Evolutionary conservation across 345 rosid species (phyloP), one percentile per base, ranked within the genome.

Genomic region (Mercurialis annua): DNA sequence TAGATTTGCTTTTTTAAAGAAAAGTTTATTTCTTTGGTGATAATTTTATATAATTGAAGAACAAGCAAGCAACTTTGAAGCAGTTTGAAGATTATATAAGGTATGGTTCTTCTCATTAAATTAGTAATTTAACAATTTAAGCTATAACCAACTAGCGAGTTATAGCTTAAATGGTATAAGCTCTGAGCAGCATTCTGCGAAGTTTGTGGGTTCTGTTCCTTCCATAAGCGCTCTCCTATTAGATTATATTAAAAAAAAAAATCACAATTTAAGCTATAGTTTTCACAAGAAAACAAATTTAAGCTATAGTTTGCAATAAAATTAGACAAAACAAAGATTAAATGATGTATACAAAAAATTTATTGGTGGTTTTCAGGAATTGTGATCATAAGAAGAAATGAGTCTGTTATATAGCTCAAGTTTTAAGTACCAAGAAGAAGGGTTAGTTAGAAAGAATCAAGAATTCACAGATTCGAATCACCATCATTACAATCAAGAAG

Each of bases 401-500:
- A 81, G 80, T 61, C 75, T 81, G 62, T 52, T 77, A 64, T 78
- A 81, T 55, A 66, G 80, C 34, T 33, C 74, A 7, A 72, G 46
- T 67, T 76, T 71, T 73, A 77, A 67, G 30, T 62, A 57, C 71
- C 67, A 70, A 61, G 81, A 83, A 21, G 80, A 68, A 51, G 85
- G 81, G 23, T 23, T 79, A n/a, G n/a, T n/a, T 63, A 78, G 78
- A 38, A 81, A 72, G 74, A 72, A 66, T 5, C 81, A 62, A 50
- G 81, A 72, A 16, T 67, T 77, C 62, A 72, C 73, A 85, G 86
- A 80, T 31, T 62, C 79, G 1, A 69, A 60, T 71, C 71, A 49
- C 60, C 64, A 60, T 47, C 33, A 29, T 42, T 65, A 69, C 5
- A 63, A 67, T 31, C 79, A 70, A 23, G 63, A 52, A 31, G 72